Conservation (phyloP, 208 protist species). For the Leishmania mexicana region DNA sequence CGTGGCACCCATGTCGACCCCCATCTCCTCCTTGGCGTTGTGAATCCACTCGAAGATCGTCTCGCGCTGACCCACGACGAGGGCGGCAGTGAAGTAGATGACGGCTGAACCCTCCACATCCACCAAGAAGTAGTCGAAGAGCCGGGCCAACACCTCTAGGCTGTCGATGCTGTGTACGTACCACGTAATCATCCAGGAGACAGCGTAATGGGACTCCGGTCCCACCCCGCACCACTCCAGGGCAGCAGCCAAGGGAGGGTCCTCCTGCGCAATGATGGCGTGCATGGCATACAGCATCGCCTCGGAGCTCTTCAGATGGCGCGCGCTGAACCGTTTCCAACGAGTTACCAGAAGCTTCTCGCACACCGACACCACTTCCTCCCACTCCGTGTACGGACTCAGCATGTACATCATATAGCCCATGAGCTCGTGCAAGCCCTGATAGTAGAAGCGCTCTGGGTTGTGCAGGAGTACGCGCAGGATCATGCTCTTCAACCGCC, state of each 20-base stretch:
- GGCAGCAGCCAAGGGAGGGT: conserved; percentile 49
- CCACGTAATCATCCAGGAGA: conserved; percentile 91
- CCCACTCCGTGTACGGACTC: conserved; percentile 30
- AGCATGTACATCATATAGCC: conserved; percentile 82
- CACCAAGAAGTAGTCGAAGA: conserved; percentile 82
- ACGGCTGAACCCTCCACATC: conserved; percentile 54
- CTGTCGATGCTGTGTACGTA: conserved; percentile 67
- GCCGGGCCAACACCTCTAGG: conserved; percentile 39
- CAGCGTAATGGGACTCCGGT: conserved; percentile 86
- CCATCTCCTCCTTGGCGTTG: conserved; percentile 34
- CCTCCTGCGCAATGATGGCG: conserved; percentile 59
- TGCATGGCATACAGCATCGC: conserved; percentile 83
- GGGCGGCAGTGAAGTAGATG: conserved; percentile 80
- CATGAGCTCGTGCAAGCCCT: conserved; percentile 87
- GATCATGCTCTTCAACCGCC: conserved; percentile 52
- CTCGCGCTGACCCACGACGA: conserved; percentile 59
- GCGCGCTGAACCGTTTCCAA: conserved; percentile 62
- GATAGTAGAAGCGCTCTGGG: conserved; percentile 74
- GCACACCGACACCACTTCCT: conserved; percentile 67
- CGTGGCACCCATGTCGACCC: conserved; percentile 17
- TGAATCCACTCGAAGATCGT: conserved; percentile 54
- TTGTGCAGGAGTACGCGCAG: conserved; percentile 61
- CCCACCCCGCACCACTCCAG: conserved; percentile 76
- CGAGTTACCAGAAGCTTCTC: conserved; percentile 58
- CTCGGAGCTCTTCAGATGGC: conserved; percentile 56